These are phyloP conservation scores for Trichoderma reesei DNA, from an alignment of 495 filamentous ascomycete species.

Conservation along the genomic window DNA sequence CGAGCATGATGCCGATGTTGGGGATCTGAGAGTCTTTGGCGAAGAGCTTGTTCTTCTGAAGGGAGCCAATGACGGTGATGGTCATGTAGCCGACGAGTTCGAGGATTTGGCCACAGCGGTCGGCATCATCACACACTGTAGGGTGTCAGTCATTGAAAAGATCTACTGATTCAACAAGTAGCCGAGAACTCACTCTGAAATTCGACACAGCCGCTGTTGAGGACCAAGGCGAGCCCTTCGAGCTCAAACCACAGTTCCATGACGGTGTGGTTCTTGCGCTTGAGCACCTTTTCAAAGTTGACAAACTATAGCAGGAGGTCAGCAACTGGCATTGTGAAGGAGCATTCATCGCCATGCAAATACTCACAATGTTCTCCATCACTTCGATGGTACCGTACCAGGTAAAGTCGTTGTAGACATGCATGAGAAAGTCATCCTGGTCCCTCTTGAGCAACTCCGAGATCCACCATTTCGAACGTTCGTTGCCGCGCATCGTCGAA, in stretches of 20 bases:
- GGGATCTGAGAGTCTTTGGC: not conserved
- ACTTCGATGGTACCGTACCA: not conserved
- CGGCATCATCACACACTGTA: slow-evolving; percentile 4
- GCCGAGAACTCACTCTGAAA: not conserved
- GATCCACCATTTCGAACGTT: not conserved
- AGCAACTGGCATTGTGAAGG: not conserved
- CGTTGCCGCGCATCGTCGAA: not conserved
- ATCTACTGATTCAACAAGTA: too few species aligned
- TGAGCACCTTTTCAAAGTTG: not conserved
- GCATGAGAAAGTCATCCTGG: not conserved
- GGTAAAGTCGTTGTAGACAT: not conserved
- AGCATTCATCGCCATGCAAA: not conserved
- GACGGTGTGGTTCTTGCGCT: not conserved
- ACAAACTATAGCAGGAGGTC: not conserved
- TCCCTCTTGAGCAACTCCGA: not conserved
- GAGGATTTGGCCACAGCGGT: not conserved
- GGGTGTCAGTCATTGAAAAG: not conserved
- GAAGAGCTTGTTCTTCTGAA: not conserved
- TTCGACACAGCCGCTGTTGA: not conserved
- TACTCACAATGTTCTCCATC: slow-evolving; percentile 5
- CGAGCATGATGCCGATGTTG: slow-evolving; percentile 3
- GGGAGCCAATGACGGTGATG: not conserved
- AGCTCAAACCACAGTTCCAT: slow-evolving; percentile 1
- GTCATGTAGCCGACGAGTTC: not conserved
- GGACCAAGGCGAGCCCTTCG: not conserved